phyloP scores from a whole-genome alignment of 495 filamentous ascomycete species.

The Tetracladium setigerum region DNA sequence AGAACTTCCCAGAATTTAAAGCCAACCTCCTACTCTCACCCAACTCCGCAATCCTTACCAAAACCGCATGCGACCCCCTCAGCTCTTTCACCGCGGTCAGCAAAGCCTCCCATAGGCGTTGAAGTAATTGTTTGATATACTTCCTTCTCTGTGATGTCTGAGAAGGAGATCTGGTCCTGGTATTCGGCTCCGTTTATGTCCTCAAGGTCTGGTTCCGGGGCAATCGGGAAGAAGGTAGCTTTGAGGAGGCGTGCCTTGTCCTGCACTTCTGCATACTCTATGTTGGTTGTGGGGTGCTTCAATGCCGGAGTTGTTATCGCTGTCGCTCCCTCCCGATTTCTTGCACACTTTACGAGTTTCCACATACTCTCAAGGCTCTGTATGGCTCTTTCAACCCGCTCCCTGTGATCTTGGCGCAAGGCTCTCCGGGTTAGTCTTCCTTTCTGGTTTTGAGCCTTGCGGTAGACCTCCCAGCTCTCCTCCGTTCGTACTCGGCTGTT shows the following conservation, averaged over 20 bases:
- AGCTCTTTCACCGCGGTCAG: no score
- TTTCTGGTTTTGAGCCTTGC: conserved; percentile 4
- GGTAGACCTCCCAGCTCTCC: not conserved
- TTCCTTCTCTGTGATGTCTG: not conserved
- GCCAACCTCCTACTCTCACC: no score
- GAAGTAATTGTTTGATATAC: not conserved
- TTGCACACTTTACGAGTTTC: conserved; percentile 5
- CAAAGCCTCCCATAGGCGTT: no score
- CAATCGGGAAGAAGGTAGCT: not conserved
- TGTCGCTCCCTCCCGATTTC: conserved; percentile 5
- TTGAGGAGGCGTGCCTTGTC: conserved; percentile 4
- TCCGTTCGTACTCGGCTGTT: not conserved
- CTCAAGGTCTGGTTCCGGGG: conserved; percentile 3
- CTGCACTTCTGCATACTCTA: not conserved
- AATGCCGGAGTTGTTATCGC: conserved; percentile 5
- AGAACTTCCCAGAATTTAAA: no score
- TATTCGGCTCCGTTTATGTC: conserved; percentile 6
- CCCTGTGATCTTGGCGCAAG: conserved; percentile 2
- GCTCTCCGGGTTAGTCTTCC: conserved; percentile 3
- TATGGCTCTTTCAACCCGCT: conserved; percentile 4
- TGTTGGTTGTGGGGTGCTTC: not conserved
- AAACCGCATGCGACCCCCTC: no score
- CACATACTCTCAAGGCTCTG: not conserved
- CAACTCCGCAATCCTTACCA: no score
- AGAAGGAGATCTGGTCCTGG: not conserved